Base-by-base conservation (phyloP, 2,329 filamentous ascomycete genomes). In the Colletotrichum camelliae region DNA sequence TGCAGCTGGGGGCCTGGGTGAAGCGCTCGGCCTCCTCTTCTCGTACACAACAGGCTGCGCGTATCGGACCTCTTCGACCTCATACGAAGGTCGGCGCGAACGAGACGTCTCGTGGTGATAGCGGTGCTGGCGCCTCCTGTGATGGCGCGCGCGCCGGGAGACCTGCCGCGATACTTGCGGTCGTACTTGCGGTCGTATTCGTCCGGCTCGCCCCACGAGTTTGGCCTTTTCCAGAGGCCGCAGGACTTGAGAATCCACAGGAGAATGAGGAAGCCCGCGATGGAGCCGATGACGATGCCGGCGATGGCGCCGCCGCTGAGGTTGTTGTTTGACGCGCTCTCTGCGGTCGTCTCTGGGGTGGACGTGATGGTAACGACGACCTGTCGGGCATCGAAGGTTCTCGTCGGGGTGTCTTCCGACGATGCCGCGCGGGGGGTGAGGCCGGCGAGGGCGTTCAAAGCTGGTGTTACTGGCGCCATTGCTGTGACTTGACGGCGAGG, bases 291-390 rank as follows among this genome's bases (percentile, higher is more conserved):
- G 62, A 89, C 86, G 74, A 89, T 89, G 61, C 88, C 88, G 1
- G 87, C 88, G 66, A 90, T 89, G 62, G 87, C 88, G 61, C 88
- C 88, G 65, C 87, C 87, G 57, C 82, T 85, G 15, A 90, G 83
- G 13, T 70, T 77, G n/a, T 74, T 80, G 37, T 77, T 62, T 1
- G 79, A 79, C 3, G 77, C 67, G 8, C 77, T 74, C 16, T 78
- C 76, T 52, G 77, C 74, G 61, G 77, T 79, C 64, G 76, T 61
- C 43, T 77, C 74, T 9, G 76, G 66, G 58, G 76, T 75, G 15
- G 78, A 62, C 1, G 79, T 68, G 27, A 86, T 79, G 3, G 84
- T 85, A 5, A 84, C 80, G 2, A 84, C 84, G 13, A 79, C 77
- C 21, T 77, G 76, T n/a, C 76, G 73, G 58, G 35, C 55, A 21